Conservation (phyloP, 2,329 filamentous ascomycete genomes). For the Penicillium fuscoglaucum region DNA sequence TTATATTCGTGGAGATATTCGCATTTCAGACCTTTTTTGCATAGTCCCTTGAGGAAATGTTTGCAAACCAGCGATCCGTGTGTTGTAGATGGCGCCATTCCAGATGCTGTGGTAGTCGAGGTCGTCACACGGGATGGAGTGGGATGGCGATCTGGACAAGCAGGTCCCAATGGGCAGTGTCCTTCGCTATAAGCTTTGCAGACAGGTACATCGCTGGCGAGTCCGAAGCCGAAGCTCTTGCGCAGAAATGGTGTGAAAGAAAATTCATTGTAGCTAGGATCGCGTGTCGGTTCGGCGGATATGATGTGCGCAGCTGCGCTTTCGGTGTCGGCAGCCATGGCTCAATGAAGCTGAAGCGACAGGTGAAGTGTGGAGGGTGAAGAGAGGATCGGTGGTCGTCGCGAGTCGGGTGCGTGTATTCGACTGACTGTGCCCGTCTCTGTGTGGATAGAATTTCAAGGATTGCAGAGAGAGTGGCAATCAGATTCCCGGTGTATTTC, state of each 20-base stretch:
- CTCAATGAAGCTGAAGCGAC: background rate
- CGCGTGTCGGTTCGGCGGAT: constrained; percentile 37
- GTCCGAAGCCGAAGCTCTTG: constrained; percentile 78
- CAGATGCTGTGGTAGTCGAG: constrained; percentile 45
- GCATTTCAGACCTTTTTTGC: constrained; percentile 95
- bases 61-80: constrained; percentile 80
- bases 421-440: background rate
- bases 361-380: background rate
- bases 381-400: background rate
- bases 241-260: constrained; percentile 83
- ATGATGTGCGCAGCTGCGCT: constrained; percentile 37
- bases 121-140: constrained; percentile 48
- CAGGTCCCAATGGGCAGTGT: constrained; percentile 80
- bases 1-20: constrained; percentile 99
- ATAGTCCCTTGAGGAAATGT: constrained; percentile 94
- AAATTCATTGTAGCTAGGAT: constrained; percentile 63
- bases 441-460: background rate
- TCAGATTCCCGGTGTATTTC: background rate
- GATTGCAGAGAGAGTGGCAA: no score
- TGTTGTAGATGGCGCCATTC: constrained; percentile 42
- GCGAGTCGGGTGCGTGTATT: background rate
- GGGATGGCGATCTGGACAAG: constrained; percentile 81
- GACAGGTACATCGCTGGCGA: constrained; percentile 73
- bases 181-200: constrained; percentile 85
- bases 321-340: constrained; percentile 39